Conservation (phyloP, 176 grass and related monocot species). For the Carex kokanica region DNA sequence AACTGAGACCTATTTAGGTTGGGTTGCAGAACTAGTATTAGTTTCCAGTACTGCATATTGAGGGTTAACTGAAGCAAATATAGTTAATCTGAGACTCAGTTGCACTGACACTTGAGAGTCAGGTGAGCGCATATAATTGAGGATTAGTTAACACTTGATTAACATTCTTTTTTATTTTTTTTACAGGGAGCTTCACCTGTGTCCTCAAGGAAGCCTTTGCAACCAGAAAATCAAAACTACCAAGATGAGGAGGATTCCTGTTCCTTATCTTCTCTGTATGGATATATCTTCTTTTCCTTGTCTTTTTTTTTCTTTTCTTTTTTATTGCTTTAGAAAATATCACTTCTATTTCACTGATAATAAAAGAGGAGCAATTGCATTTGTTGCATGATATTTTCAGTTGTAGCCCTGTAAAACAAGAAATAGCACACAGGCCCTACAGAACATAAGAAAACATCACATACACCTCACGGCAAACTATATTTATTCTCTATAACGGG, state of each 20-base stretch:
- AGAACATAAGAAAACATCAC: neutral
- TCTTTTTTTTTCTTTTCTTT: constrained; percentile 1
- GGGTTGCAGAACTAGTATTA: neutral
- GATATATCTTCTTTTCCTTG: neutral
- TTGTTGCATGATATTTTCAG: neutral
- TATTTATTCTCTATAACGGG: neutral
- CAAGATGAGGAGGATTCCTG: constrained; percentile 36
- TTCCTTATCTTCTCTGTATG: constrained; percentile 43
- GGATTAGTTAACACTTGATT: constrained; percentile 4
- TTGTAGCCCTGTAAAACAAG: neutral
- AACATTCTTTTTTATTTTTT: neutral
- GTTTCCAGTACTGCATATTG: neutral
- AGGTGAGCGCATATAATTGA: neutral
- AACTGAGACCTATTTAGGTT: neutral
- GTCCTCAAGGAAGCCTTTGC: constrained; percentile 31
- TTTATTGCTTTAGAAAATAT: neutral
- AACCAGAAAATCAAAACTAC: constrained; percentile 38
- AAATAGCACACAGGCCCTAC: neutral
- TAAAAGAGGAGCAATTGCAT: neutral
- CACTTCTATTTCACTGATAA: neutral
- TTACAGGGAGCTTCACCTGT: constrained; percentile 29
- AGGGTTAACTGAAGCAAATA: neutral
- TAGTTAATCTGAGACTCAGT: neutral
- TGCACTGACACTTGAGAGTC: neutral
- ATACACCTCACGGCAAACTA: neutral